Percentiles rank a stretch among this genome's conserved stretches.
These are phyloP conservation scores for Pterothamnion heteromorphum DNA, from an alignment of 31 red algal species.

Conservation along the genomic window DNA sequence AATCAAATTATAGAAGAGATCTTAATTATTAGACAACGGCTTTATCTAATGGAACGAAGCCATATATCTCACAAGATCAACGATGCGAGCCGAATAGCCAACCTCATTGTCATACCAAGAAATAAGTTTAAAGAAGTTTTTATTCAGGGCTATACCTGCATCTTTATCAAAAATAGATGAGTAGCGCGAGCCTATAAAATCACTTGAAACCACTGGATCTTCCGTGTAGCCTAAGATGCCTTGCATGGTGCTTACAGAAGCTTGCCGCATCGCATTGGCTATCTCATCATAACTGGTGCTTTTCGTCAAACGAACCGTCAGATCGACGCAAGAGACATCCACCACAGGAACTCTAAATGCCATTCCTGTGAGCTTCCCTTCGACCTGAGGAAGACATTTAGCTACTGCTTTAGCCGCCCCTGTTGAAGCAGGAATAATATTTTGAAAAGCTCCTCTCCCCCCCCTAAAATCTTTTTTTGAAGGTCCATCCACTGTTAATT, in stretches of 20 bases:
- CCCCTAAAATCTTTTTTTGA: conserved; percentile 55
- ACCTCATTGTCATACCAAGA: conserved; percentile 85
- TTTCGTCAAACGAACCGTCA: conserved; percentile 42
- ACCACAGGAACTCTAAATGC: conserved; percentile 47
- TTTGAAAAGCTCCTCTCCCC: conserved; percentile 20
- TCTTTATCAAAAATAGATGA: conserved; percentile 36
- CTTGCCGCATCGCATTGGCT: background rate
- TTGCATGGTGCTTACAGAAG: conserved; percentile 26
- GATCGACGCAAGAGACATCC: conserved; percentile 46
- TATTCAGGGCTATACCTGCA: conserved; percentile 70
- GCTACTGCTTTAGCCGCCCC: conserved; percentile 56
- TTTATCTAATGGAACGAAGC: background rate
- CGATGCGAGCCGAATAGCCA: conserved; percentile 71
- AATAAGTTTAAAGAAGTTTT: conserved; percentile 76
- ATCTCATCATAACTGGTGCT: conserved; percentile 45
- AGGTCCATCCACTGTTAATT: conserved; percentile 68
- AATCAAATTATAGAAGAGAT: too few relatives aligned
- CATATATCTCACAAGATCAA: conserved; percentile 68
- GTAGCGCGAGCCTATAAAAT: background rate
- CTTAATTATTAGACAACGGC: too few relatives aligned
- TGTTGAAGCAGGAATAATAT: conserved; percentile 59
- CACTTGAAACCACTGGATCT: conserved; percentile 10
- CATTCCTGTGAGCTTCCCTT: conserved; percentile 51
- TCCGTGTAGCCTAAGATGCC: conserved; percentile 30
- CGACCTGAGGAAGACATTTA: conserved; percentile 52